Conservation (phyloP, 495 filamentous ascomycete genomes). For the Hyaloscypha bicolor region DNA sequence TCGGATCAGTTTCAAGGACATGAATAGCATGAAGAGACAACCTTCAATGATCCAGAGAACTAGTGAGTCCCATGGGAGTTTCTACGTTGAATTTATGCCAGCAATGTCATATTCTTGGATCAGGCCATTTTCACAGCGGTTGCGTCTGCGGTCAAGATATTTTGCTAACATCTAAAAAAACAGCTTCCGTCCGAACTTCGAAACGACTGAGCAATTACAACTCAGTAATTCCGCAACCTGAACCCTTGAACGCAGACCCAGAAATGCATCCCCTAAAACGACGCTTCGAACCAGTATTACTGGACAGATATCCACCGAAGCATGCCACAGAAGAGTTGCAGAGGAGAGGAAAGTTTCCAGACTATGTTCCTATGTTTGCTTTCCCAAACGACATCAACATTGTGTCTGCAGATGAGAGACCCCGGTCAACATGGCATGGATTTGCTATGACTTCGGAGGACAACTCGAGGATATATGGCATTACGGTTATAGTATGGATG, state of each 20-base stretch:
- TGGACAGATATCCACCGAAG: slow-evolving; percentile 90
- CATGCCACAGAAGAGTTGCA: slow-evolving; percentile 76
- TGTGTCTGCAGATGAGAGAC: slow-evolving; percentile 91
- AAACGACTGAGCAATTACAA: slow-evolving; percentile 96
- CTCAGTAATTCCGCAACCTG: slow-evolving; percentile 91
- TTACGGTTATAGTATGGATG: slow-evolving; percentile 91
- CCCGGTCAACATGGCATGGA: slow-evolving; percentile 94
- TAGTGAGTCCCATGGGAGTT: slow-evolving; percentile 54
- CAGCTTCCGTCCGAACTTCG: slow-evolving; percentile 88
- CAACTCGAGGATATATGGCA: slow-evolving; percentile 87
- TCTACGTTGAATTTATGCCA: background rate
- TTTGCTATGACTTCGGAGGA: slow-evolving; percentile 97
- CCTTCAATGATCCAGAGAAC: slow-evolving; percentile 71
- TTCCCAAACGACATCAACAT: slow-evolving; percentile 98
- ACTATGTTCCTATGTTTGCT: slow-evolving; percentile 98
- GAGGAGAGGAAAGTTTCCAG: slow-evolving; percentile 85
- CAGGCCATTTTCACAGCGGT: too few relatives aligned
- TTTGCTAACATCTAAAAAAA: background rate
- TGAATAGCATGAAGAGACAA: slow-evolving; percentile 93
- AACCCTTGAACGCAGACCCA: slow-evolving; percentile 85
- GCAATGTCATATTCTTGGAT: too few relatives aligned
- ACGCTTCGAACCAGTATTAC: slow-evolving; percentile 88
- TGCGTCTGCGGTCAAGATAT: background rate
- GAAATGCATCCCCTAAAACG: slow-evolving; percentile 95
- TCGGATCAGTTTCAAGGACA: slow-evolving; percentile 86